Percentiles rank a stretch among this genome's conserved stretches.
These are phyloP conservation scores for Neonectria sp. DNA, from an alignment of 2,329 filamentous ascomycete species.

Conservation along the genomic window DNA sequence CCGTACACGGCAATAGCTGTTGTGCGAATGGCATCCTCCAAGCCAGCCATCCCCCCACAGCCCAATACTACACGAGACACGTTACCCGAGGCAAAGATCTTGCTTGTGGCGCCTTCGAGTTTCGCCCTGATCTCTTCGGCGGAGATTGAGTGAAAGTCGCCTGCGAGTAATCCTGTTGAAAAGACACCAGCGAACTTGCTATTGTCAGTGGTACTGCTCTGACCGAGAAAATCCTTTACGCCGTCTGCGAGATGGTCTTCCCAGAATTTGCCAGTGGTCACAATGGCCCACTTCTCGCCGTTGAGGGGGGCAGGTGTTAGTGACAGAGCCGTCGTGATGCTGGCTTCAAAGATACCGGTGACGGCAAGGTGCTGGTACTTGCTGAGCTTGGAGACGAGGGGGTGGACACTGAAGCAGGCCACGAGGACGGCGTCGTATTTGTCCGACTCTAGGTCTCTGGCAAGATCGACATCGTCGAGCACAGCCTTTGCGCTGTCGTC, in stretches of 20 bases:
- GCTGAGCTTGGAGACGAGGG: conserved; percentile 76
- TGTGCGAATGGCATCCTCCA: conserved; percentile 82
- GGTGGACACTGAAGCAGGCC: conserved; percentile 90
- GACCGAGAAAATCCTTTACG: conserved; percentile 75
- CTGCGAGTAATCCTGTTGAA: conserved; percentile 85
- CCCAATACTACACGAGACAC: conserved; percentile 85
- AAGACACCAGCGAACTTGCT: conserved; percentile 82
- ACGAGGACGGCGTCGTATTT: conserved; percentile 84
- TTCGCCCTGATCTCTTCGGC: conserved; percentile 74
- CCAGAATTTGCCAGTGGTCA: conserved; percentile 91
- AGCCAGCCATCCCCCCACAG: conserved; percentile 91
- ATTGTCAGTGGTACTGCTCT: conserved; percentile 51
- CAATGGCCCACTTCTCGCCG: conserved; percentile 81
- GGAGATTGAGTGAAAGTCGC: conserved; percentile 81
- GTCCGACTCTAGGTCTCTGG: conserved; percentile 51
- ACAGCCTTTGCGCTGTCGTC: conserved; percentile 74
- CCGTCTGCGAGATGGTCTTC: conserved; percentile 78
- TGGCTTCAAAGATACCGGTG: conserved; percentile 89
- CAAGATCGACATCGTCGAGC: conserved; percentile 65
- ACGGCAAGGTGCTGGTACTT: conserved; percentile 49
- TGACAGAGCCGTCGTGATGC: conserved; percentile 76
- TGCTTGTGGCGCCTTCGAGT: conserved; percentile 79
- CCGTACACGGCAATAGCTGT: conserved; percentile 78
- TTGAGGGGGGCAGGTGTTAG: conserved; percentile 49
- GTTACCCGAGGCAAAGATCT: conserved; percentile 70